Conservation (phyloP, 2,329 filamentous ascomycete genomes). For the Botrytis tulipae region DNA sequence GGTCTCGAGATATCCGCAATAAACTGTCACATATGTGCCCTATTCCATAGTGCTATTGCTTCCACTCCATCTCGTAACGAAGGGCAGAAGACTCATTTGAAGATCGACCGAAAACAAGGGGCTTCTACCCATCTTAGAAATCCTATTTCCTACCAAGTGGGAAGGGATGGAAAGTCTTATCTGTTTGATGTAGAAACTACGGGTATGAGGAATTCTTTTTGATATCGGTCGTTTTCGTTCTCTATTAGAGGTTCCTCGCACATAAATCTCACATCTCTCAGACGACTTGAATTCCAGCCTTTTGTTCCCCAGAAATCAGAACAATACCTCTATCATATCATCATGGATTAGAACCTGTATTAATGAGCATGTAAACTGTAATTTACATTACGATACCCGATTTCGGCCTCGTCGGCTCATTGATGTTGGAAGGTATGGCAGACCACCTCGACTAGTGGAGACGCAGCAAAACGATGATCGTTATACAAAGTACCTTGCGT, state of each 20-base stretch:
- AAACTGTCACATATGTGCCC: slow-evolving; percentile 20
- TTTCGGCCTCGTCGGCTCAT: slow-evolving; percentile 26
- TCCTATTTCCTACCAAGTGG: slow-evolving; percentile 20
- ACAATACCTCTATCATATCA: slow-evolving; percentile 8
- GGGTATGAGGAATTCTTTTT: slow-evolving; percentile 16
- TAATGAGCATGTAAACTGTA: slow-evolving; percentile 20
- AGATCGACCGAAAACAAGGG: background rate
- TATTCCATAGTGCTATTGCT: slow-evolving; percentile 16
- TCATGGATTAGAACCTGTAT: slow-evolving; percentile 24
- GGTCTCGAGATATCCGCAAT: slow-evolving; percentile 16
- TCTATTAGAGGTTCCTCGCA: too few species aligned
- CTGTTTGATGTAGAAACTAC: slow-evolving; percentile 23
- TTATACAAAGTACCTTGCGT: slow-evolving; percentile 17
- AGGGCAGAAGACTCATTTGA: slow-evolving; percentile 16
- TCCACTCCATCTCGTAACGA: background rate
- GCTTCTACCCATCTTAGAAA: background rate
- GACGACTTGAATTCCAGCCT: slow-evolving; percentile 19
- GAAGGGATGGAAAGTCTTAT: slow-evolving; percentile 8
- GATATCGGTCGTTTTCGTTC: background rate
- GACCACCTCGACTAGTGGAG: slow-evolving; percentile 17
- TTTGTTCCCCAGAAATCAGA: slow-evolving; percentile 18
- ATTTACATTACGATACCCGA: slow-evolving; percentile 20
- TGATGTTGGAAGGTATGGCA: slow-evolving; percentile 21
- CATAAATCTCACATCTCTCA: slow-evolving; percentile 9
- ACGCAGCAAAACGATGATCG: background rate